Evolutionary conservation across 805 yeast genomes (phyloP), one percentile per base, ranked within the genome.

Genomic region (Metschnikowia arizonensis): DNA sequence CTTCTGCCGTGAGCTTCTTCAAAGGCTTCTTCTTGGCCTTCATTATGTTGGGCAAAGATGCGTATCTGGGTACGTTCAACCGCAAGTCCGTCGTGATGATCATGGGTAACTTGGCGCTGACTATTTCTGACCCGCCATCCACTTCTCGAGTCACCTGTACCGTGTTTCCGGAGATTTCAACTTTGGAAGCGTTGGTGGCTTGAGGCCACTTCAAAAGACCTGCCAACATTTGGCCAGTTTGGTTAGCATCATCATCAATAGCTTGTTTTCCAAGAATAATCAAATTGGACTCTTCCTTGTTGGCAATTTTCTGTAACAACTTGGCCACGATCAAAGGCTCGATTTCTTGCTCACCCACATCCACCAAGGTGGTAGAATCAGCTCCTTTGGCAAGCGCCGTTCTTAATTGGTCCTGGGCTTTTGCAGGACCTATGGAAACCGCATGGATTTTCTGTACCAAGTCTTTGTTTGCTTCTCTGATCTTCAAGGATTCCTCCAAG

Each of bases 21-120:
- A 90, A 74, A 3, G 96, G 96, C 75, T 88, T 90, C 80, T 90
- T 90, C 75, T 93, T 93, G 45, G 98, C 98, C 74, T 93, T 93
- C 98, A 93, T 93, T 72, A 90, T 79, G 65, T 91, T 93, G 49
- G 97, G 97, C 61, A 93, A 76, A 11, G 95, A 81, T n/a, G 95
- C 96, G 60, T 88, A 93, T 58, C 97, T 82, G 35, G 99, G 99
- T 62, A 81, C 93, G 65, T 93, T 93, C 60, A 93, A 78, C 66
- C 99, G 83, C 56, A 93, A 75, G 65, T 93, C 99, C 2, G 98
- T 85, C 23, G 97, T 90, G 56, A 93, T 79, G 44, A 93, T 78
- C 72, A 89, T 60, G 33, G 99, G 99, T 48, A 90, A 74, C 48
- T 78, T 70, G 26, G 96, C 87, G 41, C 77, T 74, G 47, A 93